Evolutionary conservation across 148 eudicot species (phyloP), one percentile per base, ranked within the genome.

Genomic region (Silene conica): DNA sequence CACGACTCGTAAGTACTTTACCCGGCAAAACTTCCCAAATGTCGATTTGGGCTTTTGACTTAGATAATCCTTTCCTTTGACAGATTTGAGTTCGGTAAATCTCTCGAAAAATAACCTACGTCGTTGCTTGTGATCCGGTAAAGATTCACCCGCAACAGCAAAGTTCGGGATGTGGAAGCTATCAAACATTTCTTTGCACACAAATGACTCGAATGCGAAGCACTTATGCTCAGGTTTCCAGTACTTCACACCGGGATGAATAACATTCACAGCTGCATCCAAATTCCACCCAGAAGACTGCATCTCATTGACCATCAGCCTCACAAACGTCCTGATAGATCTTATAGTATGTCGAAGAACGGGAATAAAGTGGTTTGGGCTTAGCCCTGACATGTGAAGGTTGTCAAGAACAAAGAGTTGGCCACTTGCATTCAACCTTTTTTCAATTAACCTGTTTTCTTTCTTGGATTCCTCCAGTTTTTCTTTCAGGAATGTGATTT

Each of bases 281-380:
- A 95, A 43, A 82, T 95, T 91, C 99, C 97, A 95, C 61, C 84
- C 94, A 0, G 92, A 84, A 23, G 86, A 80, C 63, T 81, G 89
- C 97, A 95, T 90, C 78, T 92, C 96, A 38, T 54, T 71, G 43
- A 86, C 77, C 78, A 92, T 72, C 70, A 90, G 70, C 76, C 79
- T 76, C 14, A 90, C 94, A 71, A 95, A 95, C 63, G 68, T 83
- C 60, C 90, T 77, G 66, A 92, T 79, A 7, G 92, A 87, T 77
- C 90, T 87, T 3, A 85, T 68, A 13, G 92, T 83, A 76, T 86
- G 92, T 6, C 80, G 72, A 34, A 85, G 84, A 71, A 83, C 85
- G 3, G 87, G 74, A 19, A 83, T 73, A 76, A 96, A 95, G 81
- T 89, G 90, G 76, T 77, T 88, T 2, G 89, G 87, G 43, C 83